Percentiles rank a stretch among this genome's conserved stretches.
Evolutionary conservation across 225 moss, liverwort and hornwort genomes (phyloP).

Genomic region (Lunularia cruciata): DNA sequence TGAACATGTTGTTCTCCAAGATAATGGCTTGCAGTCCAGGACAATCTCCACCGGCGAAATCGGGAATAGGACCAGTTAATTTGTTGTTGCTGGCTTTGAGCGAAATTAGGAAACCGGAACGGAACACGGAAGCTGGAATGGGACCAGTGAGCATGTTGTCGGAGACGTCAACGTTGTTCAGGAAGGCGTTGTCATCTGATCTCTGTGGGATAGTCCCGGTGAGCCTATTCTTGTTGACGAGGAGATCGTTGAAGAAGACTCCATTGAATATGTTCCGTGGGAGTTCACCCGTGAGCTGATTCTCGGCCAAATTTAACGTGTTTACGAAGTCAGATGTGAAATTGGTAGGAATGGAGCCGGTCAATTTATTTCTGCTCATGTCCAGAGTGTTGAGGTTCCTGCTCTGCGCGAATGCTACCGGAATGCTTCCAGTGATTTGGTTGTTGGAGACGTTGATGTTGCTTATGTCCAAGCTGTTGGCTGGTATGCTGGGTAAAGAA

Average conservation of each 20-base stretch:
- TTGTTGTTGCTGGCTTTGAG: conserved; percentile 30
- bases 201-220: conserved; percentile 22
- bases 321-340: not conserved
- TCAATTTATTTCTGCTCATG: conserved; percentile 21
- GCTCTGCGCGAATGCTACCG: not conserved
- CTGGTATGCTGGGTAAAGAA: conserved; percentile 11
- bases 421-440: conserved; percentile 20
- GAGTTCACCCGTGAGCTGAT: conserved; percentile 22
- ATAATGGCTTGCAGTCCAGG: not conserved
- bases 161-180: conserved; percentile 20
- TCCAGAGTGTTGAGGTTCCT: not conserved
- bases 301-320: conserved; percentile 15
- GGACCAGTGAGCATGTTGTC: conserved; percentile 25
- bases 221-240: conserved; percentile 25
- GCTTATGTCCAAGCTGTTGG: not conserved
- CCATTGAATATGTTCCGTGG: conserved; percentile 7
- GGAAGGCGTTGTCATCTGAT: not conserved
- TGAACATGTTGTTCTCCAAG: conserved; percentile 30
- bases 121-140: conserved; percentile 23
- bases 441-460: conserved; percentile 32
- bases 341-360: conserved; percentile 18
- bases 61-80: conserved; percentile 21
- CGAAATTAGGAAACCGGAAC: not conserved
- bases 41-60: not conserved
- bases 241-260: conserved; percentile 17